Base-by-base conservation (phyloP, 129 eudicot genomes). In the Helichrysum umbraculigerum region DNA sequence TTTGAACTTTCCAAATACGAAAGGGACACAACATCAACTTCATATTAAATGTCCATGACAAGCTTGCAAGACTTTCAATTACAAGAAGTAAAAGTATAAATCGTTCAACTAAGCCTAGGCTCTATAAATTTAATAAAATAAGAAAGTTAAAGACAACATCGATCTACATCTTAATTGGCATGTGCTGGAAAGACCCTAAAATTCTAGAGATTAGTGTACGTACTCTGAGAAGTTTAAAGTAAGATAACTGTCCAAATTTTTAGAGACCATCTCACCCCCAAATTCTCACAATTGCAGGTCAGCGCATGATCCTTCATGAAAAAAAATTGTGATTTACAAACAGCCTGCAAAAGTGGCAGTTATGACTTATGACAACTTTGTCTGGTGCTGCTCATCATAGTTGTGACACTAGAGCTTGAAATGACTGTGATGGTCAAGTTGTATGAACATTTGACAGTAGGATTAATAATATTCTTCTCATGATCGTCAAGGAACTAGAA, bases 401-500 rank as follows among this genome's bases (percentile, higher is more conserved):
- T 73, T 0, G 37, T 73, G 67, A 56, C 58, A 4, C 68, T 19
- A 20, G 35, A 20, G 60, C n/a, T 44, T 5, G 8, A 11, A 20
- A 21, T 44, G 59, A 22, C 33, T 68, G 44, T 66, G 29, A 67
- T 3, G n/a, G 56, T 25, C 28, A 25, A 25, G 28, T 25, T 25
- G 28, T 25, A 25, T 25, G 28, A 25, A 25, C 28, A 25, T 25
- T 25, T 25, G 28, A 25, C 28, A 25, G 28, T 25, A 25, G 28
- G 28, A 25, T 25, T 25, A 25, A 25, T 25, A 25, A 25, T 37
- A 32, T 7, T 25, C 12, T 50, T 37, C 56, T 11, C 17, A 12
- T 10, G 2, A 66, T 37, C 71, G 20, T 33, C 72, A 20, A 68
- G 57, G 19, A 68, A 20, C 72, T 39, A 11, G 51, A 68, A 68